phyloP scores from a whole-genome alignment of 441 rosid species.

The Raphanus hybrid region DNA sequence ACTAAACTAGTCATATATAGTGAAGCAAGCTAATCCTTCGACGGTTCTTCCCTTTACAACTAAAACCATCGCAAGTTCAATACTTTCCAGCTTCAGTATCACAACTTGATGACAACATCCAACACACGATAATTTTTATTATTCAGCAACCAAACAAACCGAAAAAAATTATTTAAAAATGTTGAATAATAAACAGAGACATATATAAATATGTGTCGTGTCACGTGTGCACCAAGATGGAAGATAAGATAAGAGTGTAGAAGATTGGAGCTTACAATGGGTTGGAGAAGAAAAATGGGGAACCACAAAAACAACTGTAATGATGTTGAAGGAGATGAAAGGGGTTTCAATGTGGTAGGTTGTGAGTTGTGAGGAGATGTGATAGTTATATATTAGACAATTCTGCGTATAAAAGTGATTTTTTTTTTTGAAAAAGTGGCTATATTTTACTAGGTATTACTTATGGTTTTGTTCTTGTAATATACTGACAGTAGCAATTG shows the following conservation, averaged over 20 bases:
- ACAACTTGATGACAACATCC: constrained; percentile 24
- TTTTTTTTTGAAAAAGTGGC: too few relatives aligned
- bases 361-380: constrained; percentile 22
- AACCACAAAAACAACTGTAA: not conserved
- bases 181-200: too few relatives aligned
- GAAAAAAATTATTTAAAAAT: not conserved
- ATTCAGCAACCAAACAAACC: not conserved
- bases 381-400: constrained; percentile 30
- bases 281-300: constrained; percentile 3
- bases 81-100: constrained; percentile 37
- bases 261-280: constrained; percentile 31
- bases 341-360: constrained; percentile 7
- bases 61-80: constrained; percentile 17
- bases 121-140: not conserved
- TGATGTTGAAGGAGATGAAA: not conserved
- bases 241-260: not conserved
- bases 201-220: too few relatives aligned
- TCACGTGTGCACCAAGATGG: too few relatives aligned
- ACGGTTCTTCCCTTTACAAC: constrained; percentile 38
- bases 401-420: not conserved
- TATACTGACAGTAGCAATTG: too few relatives aligned
- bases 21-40: constrained; percentile 32
- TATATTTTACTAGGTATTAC: too few relatives aligned
- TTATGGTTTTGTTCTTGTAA: too few relatives aligned
- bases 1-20: not conserved